A percentile compares a stretch with the other conserved stretches of the same genome.
Evolutionary conservation across 2,329 filamentous ascomycete genomes (phyloP).

Genomic region (Aphanocladium album): DNA sequence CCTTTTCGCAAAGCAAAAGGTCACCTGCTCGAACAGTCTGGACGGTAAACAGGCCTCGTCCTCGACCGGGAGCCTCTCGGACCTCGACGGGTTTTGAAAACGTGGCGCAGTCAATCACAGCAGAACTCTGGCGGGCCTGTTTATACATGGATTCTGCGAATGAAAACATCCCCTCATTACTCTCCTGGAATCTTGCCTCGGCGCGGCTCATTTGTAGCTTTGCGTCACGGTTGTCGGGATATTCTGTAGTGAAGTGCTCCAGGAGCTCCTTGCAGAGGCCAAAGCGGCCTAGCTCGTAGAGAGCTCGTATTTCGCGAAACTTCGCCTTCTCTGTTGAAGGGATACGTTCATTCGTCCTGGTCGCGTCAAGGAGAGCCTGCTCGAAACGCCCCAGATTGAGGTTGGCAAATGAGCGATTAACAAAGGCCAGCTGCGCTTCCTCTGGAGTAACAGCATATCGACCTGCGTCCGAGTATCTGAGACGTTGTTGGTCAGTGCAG

Average conservation of each 20-base stretch:
- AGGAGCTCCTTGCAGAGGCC: slow-evolving; percentile 31
- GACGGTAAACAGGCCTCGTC: slow-evolving; percentile 48
- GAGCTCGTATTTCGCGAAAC: slow-evolving; percentile 39
- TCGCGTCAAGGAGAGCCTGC: slow-evolving; percentile 27
- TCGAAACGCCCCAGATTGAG: slow-evolving; percentile 25
- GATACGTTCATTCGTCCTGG: slow-evolving; percentile 11
- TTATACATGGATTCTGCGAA: slow-evolving; percentile 31
- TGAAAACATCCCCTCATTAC: slow-evolving; percentile 33
- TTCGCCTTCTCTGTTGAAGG: slow-evolving; percentile 36
- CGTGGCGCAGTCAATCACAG: slow-evolving; percentile 43
- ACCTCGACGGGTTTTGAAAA: slow-evolving; percentile 39
- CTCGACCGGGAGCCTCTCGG: slow-evolving; percentile 33
- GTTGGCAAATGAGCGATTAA: slow-evolving; percentile 33
- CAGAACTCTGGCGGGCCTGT: slow-evolving; percentile 31
- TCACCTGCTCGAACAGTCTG: slow-evolving; percentile 43
- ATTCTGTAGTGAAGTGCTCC: slow-evolving; percentile 24
- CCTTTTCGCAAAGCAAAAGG: slow-evolving; percentile 52
- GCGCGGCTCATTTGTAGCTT: slow-evolving; percentile 26
- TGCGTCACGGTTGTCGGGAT: slow-evolving; percentile 30
- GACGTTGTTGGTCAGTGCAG: not conserved
- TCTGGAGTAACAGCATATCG: slow-evolving; percentile 27
- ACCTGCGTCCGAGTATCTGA: slow-evolving; percentile 35
- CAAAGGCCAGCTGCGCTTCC: slow-evolving; percentile 28
- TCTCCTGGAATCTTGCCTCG: slow-evolving; percentile 31
- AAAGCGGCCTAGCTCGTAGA: slow-evolving; percentile 39